These are phyloP conservation scores for Pouteria campechiana DNA, from an alignment of 179 eudicot species.

Conservation along the genomic window DNA sequence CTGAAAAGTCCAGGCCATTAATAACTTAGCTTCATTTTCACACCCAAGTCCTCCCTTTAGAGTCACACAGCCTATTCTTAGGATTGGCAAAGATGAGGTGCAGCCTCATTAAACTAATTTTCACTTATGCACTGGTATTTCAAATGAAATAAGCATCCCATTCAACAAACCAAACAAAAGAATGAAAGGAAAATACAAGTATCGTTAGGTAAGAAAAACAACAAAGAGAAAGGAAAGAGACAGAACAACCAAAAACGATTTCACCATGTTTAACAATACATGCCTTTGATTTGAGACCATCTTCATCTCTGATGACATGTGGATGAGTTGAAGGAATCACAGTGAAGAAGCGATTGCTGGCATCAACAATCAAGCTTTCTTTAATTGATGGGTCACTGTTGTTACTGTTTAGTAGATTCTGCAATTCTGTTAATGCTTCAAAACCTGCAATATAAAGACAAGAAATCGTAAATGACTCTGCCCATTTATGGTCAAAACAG, in stretches of 20 bases:
- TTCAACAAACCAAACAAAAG: no score
- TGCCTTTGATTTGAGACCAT: slow-evolving; percentile 93
- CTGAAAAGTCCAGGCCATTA: no score
- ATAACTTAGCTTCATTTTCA: no score
- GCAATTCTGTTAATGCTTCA: slow-evolving; percentile 92
- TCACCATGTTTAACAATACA: not conserved
- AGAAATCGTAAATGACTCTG: no score
- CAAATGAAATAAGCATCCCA: no score
- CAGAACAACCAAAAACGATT: not conserved
- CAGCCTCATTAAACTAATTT: no score
- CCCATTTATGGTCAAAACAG: no score
- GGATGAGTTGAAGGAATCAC: slow-evolving; percentile 96
- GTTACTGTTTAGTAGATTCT: slow-evolving; percentile 46
- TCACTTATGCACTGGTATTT: no score
- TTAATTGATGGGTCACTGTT: slow-evolving; percentile 37
- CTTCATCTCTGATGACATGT: slow-evolving; percentile 81
- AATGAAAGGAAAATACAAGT: not conserved
- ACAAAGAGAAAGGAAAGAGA: not conserved
- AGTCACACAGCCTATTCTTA: no score
- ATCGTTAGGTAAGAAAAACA: not conserved
- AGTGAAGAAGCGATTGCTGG: slow-evolving; percentile 94
- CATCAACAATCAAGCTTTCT: slow-evolving; percentile 83
- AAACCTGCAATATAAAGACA: slow-evolving; percentile 59
- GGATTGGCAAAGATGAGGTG: no score
- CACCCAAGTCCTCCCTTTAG: no score